These are phyloP conservation scores for Strigomonas culicis DNA, from an alignment of 208 protist genomes.

Conservation along the genomic window DNA sequence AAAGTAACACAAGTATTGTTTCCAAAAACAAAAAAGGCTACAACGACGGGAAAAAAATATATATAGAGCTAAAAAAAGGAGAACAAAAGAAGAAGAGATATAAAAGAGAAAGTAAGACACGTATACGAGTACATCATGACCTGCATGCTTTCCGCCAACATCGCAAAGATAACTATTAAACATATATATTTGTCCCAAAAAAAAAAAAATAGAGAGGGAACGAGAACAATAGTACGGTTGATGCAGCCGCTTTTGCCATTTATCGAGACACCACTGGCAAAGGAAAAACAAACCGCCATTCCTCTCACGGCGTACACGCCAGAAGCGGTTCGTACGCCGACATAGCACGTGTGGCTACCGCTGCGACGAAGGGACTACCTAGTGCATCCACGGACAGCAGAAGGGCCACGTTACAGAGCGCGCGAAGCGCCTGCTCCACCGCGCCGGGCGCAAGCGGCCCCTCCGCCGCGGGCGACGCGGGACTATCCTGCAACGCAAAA, in stretches of 20 bases:
- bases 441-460: not conserved
- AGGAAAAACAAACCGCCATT: not conserved
- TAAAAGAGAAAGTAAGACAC: constrained; percentile 8
- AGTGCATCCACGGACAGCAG: constrained; percentile 66
- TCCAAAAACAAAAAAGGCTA: not conserved
- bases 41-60: not conserved
- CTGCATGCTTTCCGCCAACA: not conserved
- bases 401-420: constrained; percentile 61
- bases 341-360: constrained; percentile 56
- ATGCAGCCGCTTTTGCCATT: not conserved
- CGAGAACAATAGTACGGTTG: not conserved
- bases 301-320: constrained; percentile 25
- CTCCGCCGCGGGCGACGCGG: not conserved
- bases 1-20: not conserved
- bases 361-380: constrained; percentile 69
- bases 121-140: not conserved
- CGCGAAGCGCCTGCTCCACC: constrained; percentile 25
- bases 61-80: constrained; percentile 13
- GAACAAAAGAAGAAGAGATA: not conserved
- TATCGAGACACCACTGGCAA: not conserved
- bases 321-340: constrained; percentile 74
- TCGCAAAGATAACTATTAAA: constrained; percentile 5
- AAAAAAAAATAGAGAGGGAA: constrained; percentile 8
- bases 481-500: constrained; percentile 7
- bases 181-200: not conserved